Evolutionary conservation across 768 basidiomycete genomes (phyloP), one percentile per base, ranked within the genome.

Genomic region (Suillus luteus): DNA sequence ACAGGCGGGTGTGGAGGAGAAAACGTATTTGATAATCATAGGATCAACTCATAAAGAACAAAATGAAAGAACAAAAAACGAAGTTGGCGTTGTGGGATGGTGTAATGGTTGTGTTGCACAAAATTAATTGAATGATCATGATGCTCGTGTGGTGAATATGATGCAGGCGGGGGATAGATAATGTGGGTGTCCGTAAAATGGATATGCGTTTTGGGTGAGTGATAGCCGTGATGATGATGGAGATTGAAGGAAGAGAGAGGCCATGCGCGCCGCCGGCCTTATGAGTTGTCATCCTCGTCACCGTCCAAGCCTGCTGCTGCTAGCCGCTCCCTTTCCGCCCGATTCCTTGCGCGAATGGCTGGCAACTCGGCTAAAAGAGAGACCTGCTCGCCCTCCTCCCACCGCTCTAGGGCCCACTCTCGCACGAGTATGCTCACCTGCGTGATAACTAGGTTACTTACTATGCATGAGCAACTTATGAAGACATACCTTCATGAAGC

Each of bases 341-440:
- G 82, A 67, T 86, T 85, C 62, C 84, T 79, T 9, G 80, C 84
- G 74, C 88, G 90, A 41, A 92, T 70, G 38, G 76, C 77, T 2
- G 83, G 81, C 10, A 93, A 80, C 68, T 91, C 89, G 2, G 80
- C 80, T 14, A 75, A 69, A 51, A 94, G 77, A 38, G 85, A 80
- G 19, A 92, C 88, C 51, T 82, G 81, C 0, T 80, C 75, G 60
- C 81, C 80, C 72, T 92, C 89, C 4, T 77, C 70, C 92, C 92
- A 96, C 37, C 86, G 83, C 33, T 85, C 84, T 43, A 90, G 78
- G 0, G 92, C 94, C 96, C 96, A 99, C 54, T 88, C 84, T 37
- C 90, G 84, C 70, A 95, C 89, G 76, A 85, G 93, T 58, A 89
- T 80, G 70, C 93, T 93, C 38, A 92, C 90, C 90, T 96, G 65